Evolutionary conservation across 2,329 filamentous ascomycete species (phyloP).

Genomic region (Aspergillus thermomutatus): DNA sequence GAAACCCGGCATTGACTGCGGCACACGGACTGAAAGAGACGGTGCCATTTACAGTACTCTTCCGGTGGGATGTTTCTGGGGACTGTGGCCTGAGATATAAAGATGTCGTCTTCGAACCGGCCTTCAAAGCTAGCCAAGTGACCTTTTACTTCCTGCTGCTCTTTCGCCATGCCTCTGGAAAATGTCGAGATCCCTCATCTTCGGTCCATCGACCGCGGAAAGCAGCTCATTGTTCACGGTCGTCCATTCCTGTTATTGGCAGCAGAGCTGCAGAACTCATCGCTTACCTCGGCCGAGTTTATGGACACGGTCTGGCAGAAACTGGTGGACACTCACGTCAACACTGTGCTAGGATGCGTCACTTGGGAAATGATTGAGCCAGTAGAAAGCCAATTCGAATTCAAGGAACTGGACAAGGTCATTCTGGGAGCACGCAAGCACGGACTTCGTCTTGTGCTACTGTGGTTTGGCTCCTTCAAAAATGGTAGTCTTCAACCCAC

Average conservation of each 20-base stretch:
- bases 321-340: constrained; percentile 40
- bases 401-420: constrained; percentile 40
- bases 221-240: constrained; percentile 45
- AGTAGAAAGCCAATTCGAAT: constrained; percentile 43
- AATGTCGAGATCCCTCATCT: constrained; percentile 13
- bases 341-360: constrained; percentile 46
- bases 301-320: constrained; percentile 46
- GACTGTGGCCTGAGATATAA: too few relatives aligned
- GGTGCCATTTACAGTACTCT: too few relatives aligned
- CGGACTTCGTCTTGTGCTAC: constrained; percentile 38
- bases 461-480: constrained; percentile 51
- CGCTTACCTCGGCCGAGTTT: constrained; percentile 43
- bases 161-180: background rate
- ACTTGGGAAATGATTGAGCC: constrained; percentile 50
- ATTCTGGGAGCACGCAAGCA: constrained; percentile 38
- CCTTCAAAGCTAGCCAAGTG: too few relatives aligned
- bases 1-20: too few relatives aligned
- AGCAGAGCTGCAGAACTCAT: constrained; percentile 50
- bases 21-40: too few relatives aligned
- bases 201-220: constrained; percentile 4
- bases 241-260: constrained; percentile 44
- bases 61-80: too few relatives aligned
- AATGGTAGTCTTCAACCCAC: constrained; percentile 36
- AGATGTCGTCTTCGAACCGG: too few relatives aligned
- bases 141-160: too few relatives aligned